Evolutionary conservation across 2,329 filamentous ascomycete species (phyloP).

Genomic region (Bipolaris oryzae): DNA sequence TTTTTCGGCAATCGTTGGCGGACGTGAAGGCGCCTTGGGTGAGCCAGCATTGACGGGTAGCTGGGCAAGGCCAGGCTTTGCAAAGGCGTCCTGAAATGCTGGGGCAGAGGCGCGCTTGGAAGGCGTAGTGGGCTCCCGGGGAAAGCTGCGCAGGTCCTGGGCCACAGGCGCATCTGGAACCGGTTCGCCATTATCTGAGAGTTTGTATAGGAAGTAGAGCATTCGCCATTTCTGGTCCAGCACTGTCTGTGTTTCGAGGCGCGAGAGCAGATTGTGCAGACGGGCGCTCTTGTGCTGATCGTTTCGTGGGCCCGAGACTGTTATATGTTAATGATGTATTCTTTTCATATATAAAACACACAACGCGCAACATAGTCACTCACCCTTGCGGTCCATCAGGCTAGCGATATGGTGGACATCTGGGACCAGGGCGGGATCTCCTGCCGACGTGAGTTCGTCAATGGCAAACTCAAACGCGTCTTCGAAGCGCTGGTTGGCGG

Average conservation of each 20-base stretch:
- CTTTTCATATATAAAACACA: too few species aligned
- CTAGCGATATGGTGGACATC: conserved; percentile 92
- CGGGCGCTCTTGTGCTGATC: conserved; percentile 72
- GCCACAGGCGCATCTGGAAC: conserved; percentile 8
- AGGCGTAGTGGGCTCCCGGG: conserved; percentile 37
- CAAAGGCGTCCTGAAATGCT: conserved; percentile 56
- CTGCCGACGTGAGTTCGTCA: conserved; percentile 52
- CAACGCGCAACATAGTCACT: background rate
- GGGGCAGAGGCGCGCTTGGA: conserved; percentile 28
- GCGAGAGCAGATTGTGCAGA: conserved; percentile 89
- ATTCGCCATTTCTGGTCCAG: conserved; percentile 97
- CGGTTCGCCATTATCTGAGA: conserved; percentile 64
- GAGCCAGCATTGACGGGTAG: conserved; percentile 45
- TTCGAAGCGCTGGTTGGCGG: conserved; percentile 71
- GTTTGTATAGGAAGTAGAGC: conserved; percentile 83
- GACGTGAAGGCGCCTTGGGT: conserved; percentile 32
- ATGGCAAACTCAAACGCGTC: conserved; percentile 61
- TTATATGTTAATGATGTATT: conserved; percentile 15
- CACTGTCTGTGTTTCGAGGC: conserved; percentile 87
- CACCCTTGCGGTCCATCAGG: conserved; percentile 81
- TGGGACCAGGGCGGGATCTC: conserved; percentile 63
- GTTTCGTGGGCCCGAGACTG: conserved; percentile 75
- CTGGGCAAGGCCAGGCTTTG: conserved; percentile 52
- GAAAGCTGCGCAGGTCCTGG: conserved; percentile 23
- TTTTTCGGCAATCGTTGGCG: conserved; percentile 27